Evolutionary conservation across 345 rosid species (phyloP).

Genomic region (Pistacia atlantica): DNA sequence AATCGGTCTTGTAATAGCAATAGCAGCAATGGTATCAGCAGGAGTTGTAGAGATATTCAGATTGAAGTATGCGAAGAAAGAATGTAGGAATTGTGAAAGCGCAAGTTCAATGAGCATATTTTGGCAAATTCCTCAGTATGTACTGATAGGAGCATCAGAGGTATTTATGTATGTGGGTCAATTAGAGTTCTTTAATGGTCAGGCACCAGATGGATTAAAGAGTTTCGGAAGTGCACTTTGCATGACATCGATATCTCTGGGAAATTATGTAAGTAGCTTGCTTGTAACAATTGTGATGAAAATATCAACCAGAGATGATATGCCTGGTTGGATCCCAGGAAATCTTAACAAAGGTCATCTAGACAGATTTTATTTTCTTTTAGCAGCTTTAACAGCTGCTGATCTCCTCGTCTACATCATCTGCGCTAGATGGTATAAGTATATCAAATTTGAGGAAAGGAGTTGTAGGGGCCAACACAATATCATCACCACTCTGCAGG

Average conservation of each 20-base stretch:
- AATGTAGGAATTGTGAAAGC: constrained; percentile 43
- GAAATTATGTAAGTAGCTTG: constrained; percentile 92
- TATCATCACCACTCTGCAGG: background rate
- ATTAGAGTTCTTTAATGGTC: constrained; percentile 89
- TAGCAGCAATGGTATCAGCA: constrained; percentile 79
- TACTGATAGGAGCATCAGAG: constrained; percentile 91
- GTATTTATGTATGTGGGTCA: constrained; percentile 99
- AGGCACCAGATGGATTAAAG: constrained; percentile 86
- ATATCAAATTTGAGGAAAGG: constrained; percentile 58
- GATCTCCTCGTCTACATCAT: constrained; percentile 65
- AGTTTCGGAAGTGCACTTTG: constrained; percentile 99
- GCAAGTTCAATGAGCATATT: constrained; percentile 83
- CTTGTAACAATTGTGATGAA: constrained; percentile 79
- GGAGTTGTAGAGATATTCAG: constrained; percentile 75
- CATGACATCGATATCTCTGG: constrained; percentile 93
- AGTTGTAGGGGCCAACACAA: background rate
- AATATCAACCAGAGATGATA: constrained; percentile 60
- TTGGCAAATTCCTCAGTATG: constrained; percentile 97
- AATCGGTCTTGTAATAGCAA: constrained; percentile 71
- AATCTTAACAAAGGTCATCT: constrained; percentile 90
- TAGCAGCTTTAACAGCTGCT: constrained; percentile 72
- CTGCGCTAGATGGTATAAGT: constrained; percentile 79
- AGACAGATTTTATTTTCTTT: constrained; percentile 84
- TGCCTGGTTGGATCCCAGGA: constrained; percentile 95
- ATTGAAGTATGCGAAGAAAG: constrained; percentile 45